phyloP scores from a whole-genome alignment of 2,329 filamentous ascomycete species.

The Amauroascus niger region DNA sequence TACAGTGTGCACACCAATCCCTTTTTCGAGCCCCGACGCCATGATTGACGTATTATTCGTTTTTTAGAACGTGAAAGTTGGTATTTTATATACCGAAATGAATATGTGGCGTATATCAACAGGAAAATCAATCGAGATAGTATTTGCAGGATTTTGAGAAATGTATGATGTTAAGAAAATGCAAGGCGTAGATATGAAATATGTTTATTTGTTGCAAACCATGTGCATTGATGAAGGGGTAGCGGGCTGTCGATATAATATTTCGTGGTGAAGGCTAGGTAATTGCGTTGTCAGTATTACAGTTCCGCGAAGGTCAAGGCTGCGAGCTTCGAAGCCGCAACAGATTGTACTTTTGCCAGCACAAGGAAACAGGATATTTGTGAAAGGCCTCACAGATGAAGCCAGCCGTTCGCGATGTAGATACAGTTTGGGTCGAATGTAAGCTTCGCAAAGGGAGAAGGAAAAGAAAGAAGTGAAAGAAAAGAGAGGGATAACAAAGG shows the following conservation, averaged over 20 bases:
- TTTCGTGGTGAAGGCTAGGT: conserved; percentile 8
- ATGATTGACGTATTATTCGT: conserved; percentile 21
- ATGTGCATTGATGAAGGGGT: conserved; percentile 21
- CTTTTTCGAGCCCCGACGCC: conserved; percentile 31
- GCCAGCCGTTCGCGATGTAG: background rate
- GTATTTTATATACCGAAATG: conserved; percentile 3
- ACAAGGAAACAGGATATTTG: conserved; percentile 13
- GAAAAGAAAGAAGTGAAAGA: conserved; percentile 12
- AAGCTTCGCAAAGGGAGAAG: conserved; percentile 10
- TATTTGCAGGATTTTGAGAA: conserved; percentile 9
- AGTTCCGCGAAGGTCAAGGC: background rate
- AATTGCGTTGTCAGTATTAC: background rate
- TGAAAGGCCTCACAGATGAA: background rate
- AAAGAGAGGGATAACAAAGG: conserved; percentile 5
- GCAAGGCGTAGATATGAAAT: background rate
- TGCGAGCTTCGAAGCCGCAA: background rate
- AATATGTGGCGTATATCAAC: conserved; percentile 14
- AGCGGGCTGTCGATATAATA: conserved; percentile 1
- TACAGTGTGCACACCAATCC: conserved; percentile 32
- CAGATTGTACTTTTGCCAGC: background rate
- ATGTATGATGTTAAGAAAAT: conserved; percentile 13
- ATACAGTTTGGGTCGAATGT: conserved; percentile 1
- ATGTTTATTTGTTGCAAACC: conserved; percentile 26
- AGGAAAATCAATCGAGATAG: background rate
- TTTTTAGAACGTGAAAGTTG: background rate